Conservation (phyloP, 2,329 filamentous ascomycete genomes). For the Conoideocrella luteorostrata region DNA sequence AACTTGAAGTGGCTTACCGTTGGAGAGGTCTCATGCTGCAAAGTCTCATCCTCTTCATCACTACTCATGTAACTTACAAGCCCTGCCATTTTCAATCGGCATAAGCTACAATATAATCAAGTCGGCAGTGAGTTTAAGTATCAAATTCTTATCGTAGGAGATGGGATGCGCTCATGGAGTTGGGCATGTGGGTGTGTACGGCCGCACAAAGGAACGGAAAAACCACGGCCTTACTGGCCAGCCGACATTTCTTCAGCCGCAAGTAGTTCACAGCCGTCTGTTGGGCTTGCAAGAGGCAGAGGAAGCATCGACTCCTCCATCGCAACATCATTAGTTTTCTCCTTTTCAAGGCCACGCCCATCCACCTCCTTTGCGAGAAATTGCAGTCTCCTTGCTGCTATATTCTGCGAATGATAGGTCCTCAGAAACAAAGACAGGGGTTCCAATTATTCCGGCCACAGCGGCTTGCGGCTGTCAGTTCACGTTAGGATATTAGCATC, state of each 20-base stretch:
- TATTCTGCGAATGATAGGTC: not conserved
- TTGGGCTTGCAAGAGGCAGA: not conserved
- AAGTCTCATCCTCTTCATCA: conserved; percentile 38
- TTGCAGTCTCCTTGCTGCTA: not conserved
- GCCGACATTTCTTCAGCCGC: not conserved
- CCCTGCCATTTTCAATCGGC: conserved; percentile 28
- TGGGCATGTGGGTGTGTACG: too few species aligned
- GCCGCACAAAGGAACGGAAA: conserved; percentile 5
- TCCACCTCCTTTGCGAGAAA: not conserved
- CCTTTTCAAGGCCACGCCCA: not conserved
- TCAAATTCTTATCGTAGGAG: too few species aligned
- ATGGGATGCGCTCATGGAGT: not conserved
- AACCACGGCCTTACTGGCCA: not conserved
- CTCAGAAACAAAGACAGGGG: not conserved
- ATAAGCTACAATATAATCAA: conserved; percentile 3
- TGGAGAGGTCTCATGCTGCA: not conserved
- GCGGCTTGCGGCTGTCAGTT: not conserved
- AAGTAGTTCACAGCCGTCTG: not conserved
- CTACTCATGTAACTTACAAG: conserved; percentile 47
- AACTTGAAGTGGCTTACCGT: conserved; percentile 6
- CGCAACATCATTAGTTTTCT: not conserved
- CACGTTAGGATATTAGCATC: too few species aligned
- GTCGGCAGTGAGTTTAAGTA: too few species aligned
- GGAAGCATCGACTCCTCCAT: too few species aligned
- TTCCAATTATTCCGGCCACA: not conserved